phyloP scores from a whole-genome alignment of 1,139 yeast genomes.

The Diutina sp. region DNA sequence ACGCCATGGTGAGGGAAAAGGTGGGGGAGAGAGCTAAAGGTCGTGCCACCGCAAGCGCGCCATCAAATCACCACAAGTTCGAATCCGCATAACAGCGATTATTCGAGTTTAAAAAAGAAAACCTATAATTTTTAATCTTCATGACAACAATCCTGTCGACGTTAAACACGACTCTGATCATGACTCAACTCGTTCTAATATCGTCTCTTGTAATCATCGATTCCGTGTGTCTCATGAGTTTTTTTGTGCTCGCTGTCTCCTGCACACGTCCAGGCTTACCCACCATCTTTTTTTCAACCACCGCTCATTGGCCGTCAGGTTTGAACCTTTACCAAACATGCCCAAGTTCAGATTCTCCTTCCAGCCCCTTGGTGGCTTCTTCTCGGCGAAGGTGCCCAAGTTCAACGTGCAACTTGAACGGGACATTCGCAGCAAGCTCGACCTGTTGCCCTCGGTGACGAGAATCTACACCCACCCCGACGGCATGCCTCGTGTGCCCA shows the following conservation, averaged over 20 bases:
- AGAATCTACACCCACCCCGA: slow-evolving; percentile 52
- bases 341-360: slow-evolving; percentile 2
- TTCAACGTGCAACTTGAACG: slow-evolving; percentile 1
- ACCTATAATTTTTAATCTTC: too few species aligned
- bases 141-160: too few species aligned
- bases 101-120: too few species aligned
- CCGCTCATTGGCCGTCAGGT: background rate
- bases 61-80: too few species aligned
- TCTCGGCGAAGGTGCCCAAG: slow-evolving; percentile 1
- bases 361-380: slow-evolving; percentile 2
- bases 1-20: background rate
- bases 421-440: slow-evolving; percentile 10
- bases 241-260: background rate
- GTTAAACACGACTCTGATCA: too few species aligned
- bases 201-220: too few species aligned
- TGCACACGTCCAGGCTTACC: background rate
- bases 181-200: too few species aligned
- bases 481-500: slow-evolving; percentile 62
- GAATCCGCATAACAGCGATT: too few species aligned
- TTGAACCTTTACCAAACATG: background rate
- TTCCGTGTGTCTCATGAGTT: background rate
- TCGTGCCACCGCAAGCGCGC: too few species aligned
- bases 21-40: too few species aligned
- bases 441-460: slow-evolving; percentile 41
- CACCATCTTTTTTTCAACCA: background rate